phyloP scores from a whole-genome alignment of 768 basidiomycete species.

The Xerocomellus chrysenteron region DNA sequence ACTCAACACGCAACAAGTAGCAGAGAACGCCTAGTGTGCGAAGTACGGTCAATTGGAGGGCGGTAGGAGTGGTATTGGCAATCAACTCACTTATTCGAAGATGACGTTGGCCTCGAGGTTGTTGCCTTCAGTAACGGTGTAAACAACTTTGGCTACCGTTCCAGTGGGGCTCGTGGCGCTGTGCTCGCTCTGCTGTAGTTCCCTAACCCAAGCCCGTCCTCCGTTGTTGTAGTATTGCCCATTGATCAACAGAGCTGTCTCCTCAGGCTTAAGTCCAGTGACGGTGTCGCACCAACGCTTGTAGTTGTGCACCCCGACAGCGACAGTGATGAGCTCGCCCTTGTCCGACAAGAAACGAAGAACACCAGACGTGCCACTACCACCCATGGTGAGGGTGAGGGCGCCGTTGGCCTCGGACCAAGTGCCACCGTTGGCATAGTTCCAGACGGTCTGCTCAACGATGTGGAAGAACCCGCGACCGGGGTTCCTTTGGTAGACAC shows the following conservation, averaged over 20 bases:
- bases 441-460: slow-evolving; percentile 5
- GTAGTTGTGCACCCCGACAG: slow-evolving; percentile 11
- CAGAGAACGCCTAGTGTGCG: background rate
- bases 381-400: slow-evolving; percentile 34
- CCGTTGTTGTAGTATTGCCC: no score
- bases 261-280: background rate
- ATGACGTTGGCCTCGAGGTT: slow-evolving; percentile 6
- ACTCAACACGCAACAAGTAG: background rate
- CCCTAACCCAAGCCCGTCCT: background rate
- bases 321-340: slow-evolving; percentile 34
- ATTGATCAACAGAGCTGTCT: background rate
- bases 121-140: slow-evolving; percentile 4
- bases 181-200: background rate
- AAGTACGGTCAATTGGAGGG: background rate
- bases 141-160: background rate
- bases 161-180: slow-evolving; percentile 4
- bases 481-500: slow-evolving; percentile 9
- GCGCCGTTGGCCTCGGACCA: slow-evolving; percentile 26
- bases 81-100: slow-evolving; percentile 1
- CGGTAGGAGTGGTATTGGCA: no score
- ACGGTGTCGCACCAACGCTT: background rate
- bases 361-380: slow-evolving; percentile 41
- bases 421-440: slow-evolving; percentile 22
- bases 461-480: background rate
- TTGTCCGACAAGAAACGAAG: slow-evolving; percentile 32